Base-by-base conservation (phyloP, 2,329 filamentous ascomycete species). In the Tolypocladium paradoxum region DNA sequence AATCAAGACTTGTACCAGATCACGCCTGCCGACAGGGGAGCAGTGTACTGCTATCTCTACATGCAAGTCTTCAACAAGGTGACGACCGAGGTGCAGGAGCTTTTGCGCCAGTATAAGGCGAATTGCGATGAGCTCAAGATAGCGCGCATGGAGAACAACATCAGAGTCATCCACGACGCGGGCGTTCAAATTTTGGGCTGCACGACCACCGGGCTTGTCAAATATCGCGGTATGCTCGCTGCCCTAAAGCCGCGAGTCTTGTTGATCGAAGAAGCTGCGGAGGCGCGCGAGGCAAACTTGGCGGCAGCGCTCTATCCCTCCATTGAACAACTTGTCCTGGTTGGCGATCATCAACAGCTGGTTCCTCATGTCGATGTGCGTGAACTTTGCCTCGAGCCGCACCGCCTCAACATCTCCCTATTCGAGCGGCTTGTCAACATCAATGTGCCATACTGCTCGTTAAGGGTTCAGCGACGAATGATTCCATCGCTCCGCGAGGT, bases 341-440 rank as follows among this genome's bases (percentile, higher is more conserved):
- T 95, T 0, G 89, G 90, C 1, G 89, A 95, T 62, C 89, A 95
- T 59, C 80, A 88, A 65, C 90, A 95, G 62, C 73, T 95, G 2
- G 80, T 83, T 11, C 88, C 84, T 0, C 80, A 84, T 47, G 87
- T 84, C 53, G 78, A 85, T 46, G 73, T 87, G 1, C 70, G 69
- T 2, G 76, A 78, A 1, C 76, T 90, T 1, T 78, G 78, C 36
- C 68, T 71, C 0, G 65, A 76, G 0, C 86, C 86, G 0, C 90
- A 79, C 64, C 76, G 81, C 57, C 74, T 93, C 36, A 81, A 87
- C 34, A 70, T 90, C 0, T 93, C 88, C 0, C 77, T 95, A 60
- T 95, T 95, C 60, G 87, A 95, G 68, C 78, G 89, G 1, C 73
- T 95, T 16, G 78, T 93, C n/a, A 72, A 76, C 5, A 82, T 88